Evolutionary conservation across 768 basidiomycete genomes (phyloP).

Genomic region (Suillus weaverae): DNA sequence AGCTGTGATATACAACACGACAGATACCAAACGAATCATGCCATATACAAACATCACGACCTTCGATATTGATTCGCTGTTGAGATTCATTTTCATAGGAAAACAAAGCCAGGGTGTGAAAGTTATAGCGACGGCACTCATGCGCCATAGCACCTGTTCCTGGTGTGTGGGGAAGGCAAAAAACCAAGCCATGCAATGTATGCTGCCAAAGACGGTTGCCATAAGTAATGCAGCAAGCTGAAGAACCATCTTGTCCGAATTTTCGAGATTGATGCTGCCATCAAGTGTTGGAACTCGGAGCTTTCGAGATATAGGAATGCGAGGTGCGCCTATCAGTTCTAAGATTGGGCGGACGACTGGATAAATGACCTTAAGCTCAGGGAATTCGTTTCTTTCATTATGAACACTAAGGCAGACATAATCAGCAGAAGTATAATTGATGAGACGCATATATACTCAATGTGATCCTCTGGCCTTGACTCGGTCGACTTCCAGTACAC

Average conservation of each 20-base stretch:
- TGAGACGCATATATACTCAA: no score
- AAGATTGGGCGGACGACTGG: background rate
- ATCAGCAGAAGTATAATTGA: background rate
- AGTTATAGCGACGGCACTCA: conserved; percentile 14
- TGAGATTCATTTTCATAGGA: no score
- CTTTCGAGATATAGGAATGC: background rate
- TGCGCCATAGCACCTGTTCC: conserved; percentile 23
- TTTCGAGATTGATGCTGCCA: background rate
- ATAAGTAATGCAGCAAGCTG: background rate
- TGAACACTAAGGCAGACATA: background rate
- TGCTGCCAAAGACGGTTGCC: conserved; percentile 24
- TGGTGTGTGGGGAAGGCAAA: conserved; percentile 19
- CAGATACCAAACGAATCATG: background rate
- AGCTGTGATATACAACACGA: background rate
- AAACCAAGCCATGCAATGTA: conserved; percentile 29
- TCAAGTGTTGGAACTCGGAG: background rate
- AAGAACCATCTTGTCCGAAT: fast-evolving
- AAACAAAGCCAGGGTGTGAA: background rate
- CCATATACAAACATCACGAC: background rate
- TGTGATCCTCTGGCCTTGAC: no score
- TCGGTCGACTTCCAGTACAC: no score
- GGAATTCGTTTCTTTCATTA: no score
- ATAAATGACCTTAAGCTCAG: no score
- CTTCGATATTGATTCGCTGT: no score
- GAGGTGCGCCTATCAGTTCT: background rate